A percentile compares a stretch with the other conserved stretches of the same genome.
phyloP scores from a whole-genome alignment of 495 filamentous ascomycete genomes.

The Hypoxylon intermedium region DNA sequence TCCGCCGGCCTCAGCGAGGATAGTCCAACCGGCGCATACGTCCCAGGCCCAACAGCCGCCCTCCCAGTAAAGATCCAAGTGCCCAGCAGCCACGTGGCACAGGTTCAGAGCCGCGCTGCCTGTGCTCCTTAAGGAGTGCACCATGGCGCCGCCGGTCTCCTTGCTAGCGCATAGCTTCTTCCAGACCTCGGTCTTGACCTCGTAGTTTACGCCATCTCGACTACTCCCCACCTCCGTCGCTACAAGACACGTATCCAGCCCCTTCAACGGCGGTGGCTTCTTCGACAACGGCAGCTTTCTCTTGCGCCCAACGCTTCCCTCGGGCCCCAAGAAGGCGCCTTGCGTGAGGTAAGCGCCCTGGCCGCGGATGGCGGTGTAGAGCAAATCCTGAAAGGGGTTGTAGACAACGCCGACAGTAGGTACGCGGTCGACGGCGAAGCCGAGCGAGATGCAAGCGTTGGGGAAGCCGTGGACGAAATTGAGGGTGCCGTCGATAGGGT shows the following conservation, averaged over 20 bases:
- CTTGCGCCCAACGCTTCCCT: constrained; percentile 34
- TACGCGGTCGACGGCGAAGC: constrained; percentile 66
- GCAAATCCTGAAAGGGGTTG: constrained; percentile 73
- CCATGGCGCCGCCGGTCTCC: constrained; percentile 77
- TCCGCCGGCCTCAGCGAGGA: constrained; percentile 84
- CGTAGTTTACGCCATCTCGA: constrained; percentile 76
- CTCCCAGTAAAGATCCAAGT: constrained; percentile 89
- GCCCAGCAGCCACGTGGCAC: constrained; percentile 79
- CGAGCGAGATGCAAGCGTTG: constrained; percentile 81
- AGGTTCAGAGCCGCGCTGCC: constrained; percentile 86
- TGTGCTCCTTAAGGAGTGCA: constrained; percentile 75
- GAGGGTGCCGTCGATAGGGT: constrained; percentile 89
- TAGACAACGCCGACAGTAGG: constrained; percentile 83
- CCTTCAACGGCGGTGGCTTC: constrained; percentile 59
- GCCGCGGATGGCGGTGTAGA: constrained; percentile 76
- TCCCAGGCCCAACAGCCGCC: constrained; percentile 96
- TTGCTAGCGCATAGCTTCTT: constrained; percentile 68
- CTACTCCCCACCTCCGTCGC: constrained; percentile 81
- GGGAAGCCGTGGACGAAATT: constrained; percentile 89
- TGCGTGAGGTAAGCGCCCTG: constrained; percentile 68
- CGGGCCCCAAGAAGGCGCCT: constrained; percentile 43
- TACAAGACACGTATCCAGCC: constrained; percentile 68
- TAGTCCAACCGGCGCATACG: constrained; percentile 89
- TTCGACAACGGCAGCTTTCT: constrained; percentile 63
- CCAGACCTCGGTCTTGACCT: constrained; percentile 75